Evolutionary conservation across 1,284 basidiomycete species (phyloP).

Genomic region (Ganoderma lucidum): DNA sequence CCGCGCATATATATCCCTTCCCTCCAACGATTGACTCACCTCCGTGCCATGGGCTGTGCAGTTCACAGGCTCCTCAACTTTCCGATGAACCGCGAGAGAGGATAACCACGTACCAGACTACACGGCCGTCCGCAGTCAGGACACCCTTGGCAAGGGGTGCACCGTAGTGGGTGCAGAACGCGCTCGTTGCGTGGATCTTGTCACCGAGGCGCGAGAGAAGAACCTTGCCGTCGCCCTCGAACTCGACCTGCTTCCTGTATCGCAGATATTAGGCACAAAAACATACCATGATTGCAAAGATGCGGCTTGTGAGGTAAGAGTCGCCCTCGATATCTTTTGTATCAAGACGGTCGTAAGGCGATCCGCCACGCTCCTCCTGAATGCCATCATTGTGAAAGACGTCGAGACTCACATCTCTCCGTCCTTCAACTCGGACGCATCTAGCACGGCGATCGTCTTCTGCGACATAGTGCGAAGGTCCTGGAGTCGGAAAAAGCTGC

Average conservation of each 20-base stretch:
- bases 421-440: conserved; percentile 73
- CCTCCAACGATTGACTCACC: conserved; percentile 51
- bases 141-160: conserved; percentile 88
- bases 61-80: conserved; percentile 14
- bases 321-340: not conserved
- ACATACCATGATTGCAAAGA: not conserved
- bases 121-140: conserved; percentile 79
- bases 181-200: conserved; percentile 81
- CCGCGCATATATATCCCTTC: not conserved
- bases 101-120: conserved; percentile 69
- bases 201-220: conserved; percentile 82
- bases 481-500: not conserved
- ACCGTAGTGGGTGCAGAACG: conserved; percentile 91
- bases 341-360: not conserved
- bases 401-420: conserved; percentile 70
- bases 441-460: conserved; percentile 72
- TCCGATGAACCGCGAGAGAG: not conserved
- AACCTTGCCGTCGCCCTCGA: conserved; percentile 81
- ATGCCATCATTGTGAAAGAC: not conserved
- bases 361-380: not conserved
- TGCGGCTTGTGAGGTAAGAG: no score
- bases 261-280: not conserved
- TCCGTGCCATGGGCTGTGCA: conserved; percentile 86
- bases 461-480: conserved; percentile 44
- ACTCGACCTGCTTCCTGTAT: conserved; percentile 82